Evolutionary conservation across 2,329 filamentous ascomycete species (phyloP).

Genomic region (Diplodia corticola): DNA sequence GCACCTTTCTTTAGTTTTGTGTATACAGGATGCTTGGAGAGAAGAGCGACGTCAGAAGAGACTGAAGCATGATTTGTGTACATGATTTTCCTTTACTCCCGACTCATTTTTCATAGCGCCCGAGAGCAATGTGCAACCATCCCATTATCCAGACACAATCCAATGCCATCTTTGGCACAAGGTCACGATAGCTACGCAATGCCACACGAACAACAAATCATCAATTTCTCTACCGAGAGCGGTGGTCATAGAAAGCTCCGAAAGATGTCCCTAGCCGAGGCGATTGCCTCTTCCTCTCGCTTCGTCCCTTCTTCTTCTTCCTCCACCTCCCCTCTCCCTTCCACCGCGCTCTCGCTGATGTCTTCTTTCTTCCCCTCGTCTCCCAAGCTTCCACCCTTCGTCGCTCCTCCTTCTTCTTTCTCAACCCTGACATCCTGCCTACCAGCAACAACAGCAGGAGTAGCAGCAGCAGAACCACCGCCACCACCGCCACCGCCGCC

Average conservation of each 20-base stretch:
- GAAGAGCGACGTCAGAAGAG: not conserved
- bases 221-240: not conserved
- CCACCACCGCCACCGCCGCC: not conserved
- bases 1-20: not conserved
- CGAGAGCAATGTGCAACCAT: not conserved
- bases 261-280: not conserved
- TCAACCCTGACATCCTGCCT: not conserved
- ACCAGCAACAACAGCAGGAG: not conserved
- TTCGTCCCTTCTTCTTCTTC: not conserved
- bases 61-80: not conserved
- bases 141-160: not conserved
- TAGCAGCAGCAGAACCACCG: too few relatives aligned
- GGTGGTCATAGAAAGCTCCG: not conserved
- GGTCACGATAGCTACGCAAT: not conserved
- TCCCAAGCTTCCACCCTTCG: not conserved
- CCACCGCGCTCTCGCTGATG: too few relatives aligned
- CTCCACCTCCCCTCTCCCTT: not conserved
- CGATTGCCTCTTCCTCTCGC: not conserved
- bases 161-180: not conserved
- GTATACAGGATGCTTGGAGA: not conserved
- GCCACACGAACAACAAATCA: not conserved
- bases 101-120: not conserved
- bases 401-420: not conserved
- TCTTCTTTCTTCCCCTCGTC: not conserved
- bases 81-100: not conserved